Conservation (phyloP, 2,329 filamentous ascomycete species). For the Blastomyces percursus region DNA sequence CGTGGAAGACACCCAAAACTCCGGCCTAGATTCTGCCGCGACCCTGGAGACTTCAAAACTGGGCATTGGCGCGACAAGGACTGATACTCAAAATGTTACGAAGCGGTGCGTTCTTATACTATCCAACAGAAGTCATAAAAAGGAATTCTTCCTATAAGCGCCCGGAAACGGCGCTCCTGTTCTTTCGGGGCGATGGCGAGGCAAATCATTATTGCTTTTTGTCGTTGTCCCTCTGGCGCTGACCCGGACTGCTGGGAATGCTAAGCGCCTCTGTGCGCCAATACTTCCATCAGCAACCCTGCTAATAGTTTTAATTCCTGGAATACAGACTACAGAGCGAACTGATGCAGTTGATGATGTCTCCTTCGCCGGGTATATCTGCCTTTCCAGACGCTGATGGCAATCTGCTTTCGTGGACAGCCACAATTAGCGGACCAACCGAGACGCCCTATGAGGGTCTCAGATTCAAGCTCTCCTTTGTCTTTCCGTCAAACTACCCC, state of each 20-base stretch:
- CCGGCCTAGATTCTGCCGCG: constrained; percentile 46
- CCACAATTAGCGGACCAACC: constrained; percentile 81
- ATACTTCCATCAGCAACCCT: too few relatives aligned
- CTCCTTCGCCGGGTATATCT: constrained; percentile 81
- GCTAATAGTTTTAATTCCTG: background rate
- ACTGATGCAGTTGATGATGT: constrained; percentile 97
- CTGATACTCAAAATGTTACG: constrained; percentile 62
- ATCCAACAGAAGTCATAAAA: background rate
- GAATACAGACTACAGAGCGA: constrained; percentile 77
- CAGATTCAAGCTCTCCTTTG: constrained; percentile 82
- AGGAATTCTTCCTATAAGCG: background rate
- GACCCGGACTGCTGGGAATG: background rate
- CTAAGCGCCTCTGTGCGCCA: background rate
- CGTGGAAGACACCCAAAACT: constrained; percentile 56
- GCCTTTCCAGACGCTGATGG: constrained; percentile 87
- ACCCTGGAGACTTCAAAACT: constrained; percentile 51
- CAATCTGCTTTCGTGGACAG: constrained; percentile 85
- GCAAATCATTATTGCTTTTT: background rate
- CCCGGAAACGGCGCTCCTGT: background rate
- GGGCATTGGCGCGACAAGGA: constrained; percentile 42
- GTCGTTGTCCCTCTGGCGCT: background rate
- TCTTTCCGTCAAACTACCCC: constrained; percentile 86
- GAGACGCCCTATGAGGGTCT: constrained; percentile 85
- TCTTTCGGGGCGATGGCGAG: background rate
- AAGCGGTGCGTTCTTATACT: constrained; percentile 50